Conservation (phyloP, 192 early-diverging fungal genomes). For the Coemansia guatemalensis region DNA sequence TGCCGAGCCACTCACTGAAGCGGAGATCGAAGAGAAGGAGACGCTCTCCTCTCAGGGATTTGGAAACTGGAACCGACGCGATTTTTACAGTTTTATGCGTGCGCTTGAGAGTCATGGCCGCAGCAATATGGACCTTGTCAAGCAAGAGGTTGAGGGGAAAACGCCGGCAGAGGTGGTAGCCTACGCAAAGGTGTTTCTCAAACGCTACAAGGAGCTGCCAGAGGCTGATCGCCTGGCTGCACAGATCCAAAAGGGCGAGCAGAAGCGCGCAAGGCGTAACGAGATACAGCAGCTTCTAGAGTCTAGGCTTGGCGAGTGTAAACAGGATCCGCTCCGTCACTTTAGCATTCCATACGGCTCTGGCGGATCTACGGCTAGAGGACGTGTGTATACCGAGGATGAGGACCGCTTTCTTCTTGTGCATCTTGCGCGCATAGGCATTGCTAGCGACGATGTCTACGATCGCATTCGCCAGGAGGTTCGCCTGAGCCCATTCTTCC, state of each 20-base stretch:
- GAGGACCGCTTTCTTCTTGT: slow-evolving; percentile 97
- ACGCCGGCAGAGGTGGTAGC: slow-evolving; percentile 78
- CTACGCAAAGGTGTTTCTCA: slow-evolving; percentile 89
- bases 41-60: slow-evolving; percentile 69
- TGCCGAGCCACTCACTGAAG: slow-evolving; percentile 88
- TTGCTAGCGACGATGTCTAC: slow-evolving; percentile 89
- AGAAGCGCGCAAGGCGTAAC: slow-evolving; percentile 69
- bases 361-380: slow-evolving; percentile 65
- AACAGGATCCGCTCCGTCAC: slow-evolving; percentile 83
- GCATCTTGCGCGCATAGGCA: slow-evolving; percentile 82
- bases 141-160: slow-evolving; percentile 91
- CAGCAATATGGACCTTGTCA: slow-evolving; percentile 70
- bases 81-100: slow-evolving; percentile 85
- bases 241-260: slow-evolving; percentile 89
- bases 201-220: slow-evolving; percentile 81
- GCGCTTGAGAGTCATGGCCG: slow-evolving; percentile 86
- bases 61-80: slow-evolving; percentile 86
- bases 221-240: slow-evolving; percentile 85
- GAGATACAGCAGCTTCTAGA: slow-evolving; percentile 83
- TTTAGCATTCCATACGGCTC: slow-evolving; percentile 87
- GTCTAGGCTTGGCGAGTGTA: slow-evolving; percentile 65
- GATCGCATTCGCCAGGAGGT: slow-evolving; percentile 90
- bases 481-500: slow-evolving; percentile 76
- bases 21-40: slow-evolving; percentile 81
- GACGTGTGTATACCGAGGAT: slow-evolving; percentile 88